Conservation (phyloP, 2,329 filamentous ascomycete genomes). For the Fusarium kyushuense region DNA sequence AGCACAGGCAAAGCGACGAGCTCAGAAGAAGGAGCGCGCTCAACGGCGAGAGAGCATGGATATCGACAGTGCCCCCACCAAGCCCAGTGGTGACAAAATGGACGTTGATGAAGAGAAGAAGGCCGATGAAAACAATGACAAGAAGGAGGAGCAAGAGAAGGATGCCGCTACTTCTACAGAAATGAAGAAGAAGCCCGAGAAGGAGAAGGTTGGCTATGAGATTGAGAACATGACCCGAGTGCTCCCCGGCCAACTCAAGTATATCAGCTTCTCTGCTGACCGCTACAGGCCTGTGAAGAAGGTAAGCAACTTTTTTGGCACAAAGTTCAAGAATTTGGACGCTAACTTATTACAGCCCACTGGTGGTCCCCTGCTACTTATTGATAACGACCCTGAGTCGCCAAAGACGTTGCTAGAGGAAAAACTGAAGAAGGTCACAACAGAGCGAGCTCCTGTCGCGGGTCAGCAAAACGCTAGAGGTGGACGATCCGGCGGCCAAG, state of each 20-base stretch:
- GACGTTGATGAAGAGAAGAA: constrained; percentile 79
- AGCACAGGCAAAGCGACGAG: constrained; percentile 93
- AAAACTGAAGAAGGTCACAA: constrained; percentile 85
- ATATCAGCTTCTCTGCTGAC: constrained; percentile 89
- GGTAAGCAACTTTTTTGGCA: constrained; percentile 62
- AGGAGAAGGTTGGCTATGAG: constrained; percentile 97
- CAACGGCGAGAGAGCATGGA: constrained; percentile 96
- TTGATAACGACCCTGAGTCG: constrained; percentile 84
- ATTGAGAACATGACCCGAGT: constrained; percentile 98
- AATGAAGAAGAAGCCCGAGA: constrained; percentile 89
- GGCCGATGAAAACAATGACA: constrained; percentile 65
- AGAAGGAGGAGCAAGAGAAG: constrained; percentile 72
- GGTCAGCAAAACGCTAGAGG: constrained; percentile 51
- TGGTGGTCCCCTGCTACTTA: constrained; percentile 90
- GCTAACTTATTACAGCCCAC: constrained; percentile 73
- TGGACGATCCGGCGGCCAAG: constrained; percentile 51
- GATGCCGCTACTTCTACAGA: constrained; percentile 66
- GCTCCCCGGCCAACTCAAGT: constrained; percentile 91
- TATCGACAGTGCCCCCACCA: constrained; percentile 77
- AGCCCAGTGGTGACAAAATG: constrained; percentile 83
- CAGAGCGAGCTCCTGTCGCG: constrained; percentile 71
- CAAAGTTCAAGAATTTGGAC: background rate
- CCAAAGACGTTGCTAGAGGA: constrained; percentile 86
- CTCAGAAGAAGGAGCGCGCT: constrained; percentile 92
- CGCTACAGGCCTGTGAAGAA: constrained; percentile 93